Percentiles rank a stretch among this genome's conserved stretches.
Conservation (phyloP, 345 rosid genomes). For the Rhodamnia argentea region DNA sequence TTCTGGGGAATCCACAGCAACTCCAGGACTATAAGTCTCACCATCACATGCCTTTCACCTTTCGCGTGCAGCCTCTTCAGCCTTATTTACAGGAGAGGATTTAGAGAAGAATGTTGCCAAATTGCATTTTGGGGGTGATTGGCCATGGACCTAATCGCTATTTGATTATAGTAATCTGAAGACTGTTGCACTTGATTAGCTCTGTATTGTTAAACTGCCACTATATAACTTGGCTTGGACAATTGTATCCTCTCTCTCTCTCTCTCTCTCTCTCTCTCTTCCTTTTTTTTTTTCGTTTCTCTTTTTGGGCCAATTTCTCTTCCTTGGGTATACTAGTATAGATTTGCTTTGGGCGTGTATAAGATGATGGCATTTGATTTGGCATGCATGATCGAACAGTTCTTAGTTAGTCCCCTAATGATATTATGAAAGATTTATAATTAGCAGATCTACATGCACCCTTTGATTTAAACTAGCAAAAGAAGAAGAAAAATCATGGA, state of each 20-base stretch:
- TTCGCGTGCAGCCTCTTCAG: slow-evolving; percentile 49
- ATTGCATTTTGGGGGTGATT: not conserved
- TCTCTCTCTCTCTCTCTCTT: not conserved
- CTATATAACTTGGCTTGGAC: not conserved
- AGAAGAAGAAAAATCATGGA: not conserved
- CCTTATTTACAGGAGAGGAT: slow-evolving; percentile 51
- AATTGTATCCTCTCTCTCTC: not conserved
- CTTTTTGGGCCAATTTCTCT: not conserved
- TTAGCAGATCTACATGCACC: not conserved
- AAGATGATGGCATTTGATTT: not conserved
- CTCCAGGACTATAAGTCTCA: slow-evolving; percentile 12
- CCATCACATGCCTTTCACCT: slow-evolving; percentile 30
- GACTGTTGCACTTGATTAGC: not conserved
- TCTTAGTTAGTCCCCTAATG: not conserved
- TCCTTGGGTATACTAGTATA: not conserved
- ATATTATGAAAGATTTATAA: not conserved
- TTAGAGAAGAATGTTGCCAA: not conserved
- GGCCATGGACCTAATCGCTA: not conserved
- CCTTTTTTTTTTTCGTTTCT: too few relatives aligned
- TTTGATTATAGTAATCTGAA: not conserved
- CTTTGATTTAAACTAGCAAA: not conserved
- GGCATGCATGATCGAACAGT: not conserved
- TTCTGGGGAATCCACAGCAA: slow-evolving; percentile 21
- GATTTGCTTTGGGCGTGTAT: not conserved
- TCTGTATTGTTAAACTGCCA: not conserved